phyloP scores from a whole-genome alignment of 2,329 filamentous ascomycete genomes.

The Bipolaris oryzae region DNA sequence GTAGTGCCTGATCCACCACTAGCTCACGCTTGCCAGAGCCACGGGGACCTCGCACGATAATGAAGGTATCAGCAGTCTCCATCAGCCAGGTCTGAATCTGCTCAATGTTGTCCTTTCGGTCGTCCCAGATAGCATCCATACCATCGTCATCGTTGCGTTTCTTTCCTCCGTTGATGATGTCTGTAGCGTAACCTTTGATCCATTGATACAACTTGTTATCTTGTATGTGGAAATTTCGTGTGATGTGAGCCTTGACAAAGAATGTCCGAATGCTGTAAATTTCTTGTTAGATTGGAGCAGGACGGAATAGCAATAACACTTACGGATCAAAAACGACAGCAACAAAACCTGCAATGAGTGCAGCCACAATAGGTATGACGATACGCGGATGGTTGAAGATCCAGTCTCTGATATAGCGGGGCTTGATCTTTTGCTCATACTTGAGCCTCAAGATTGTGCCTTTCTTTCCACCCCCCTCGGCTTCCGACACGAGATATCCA shows the following conservation, averaged over 20 bases:
- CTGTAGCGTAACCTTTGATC: conserved; percentile 75
- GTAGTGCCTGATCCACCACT: conserved; percentile 81
- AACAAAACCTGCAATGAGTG: conserved; percentile 82
- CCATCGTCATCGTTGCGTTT: conserved; percentile 69
- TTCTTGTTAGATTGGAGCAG: conserved; percentile 2
- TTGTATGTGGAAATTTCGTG: conserved; percentile 73
- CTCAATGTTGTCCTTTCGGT: conserved; percentile 80
- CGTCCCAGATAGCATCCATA: conserved; percentile 84
- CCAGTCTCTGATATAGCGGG: conserved; percentile 86
- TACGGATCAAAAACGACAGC: conserved; percentile 80
- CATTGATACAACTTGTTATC: conserved; percentile 78
- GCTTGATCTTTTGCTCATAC: conserved; percentile 79
- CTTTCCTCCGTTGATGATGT: conserved; percentile 65
- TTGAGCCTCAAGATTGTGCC: conserved; percentile 81
- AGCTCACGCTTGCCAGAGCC: conserved; percentile 91
- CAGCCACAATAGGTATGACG: conserved; percentile 81
- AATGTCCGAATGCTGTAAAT: conserved; percentile 73
- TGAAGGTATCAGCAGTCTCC: conserved; percentile 88
- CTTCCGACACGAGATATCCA: conserved; percentile 73
- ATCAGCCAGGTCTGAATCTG: conserved; percentile 84
- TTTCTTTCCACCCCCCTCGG: conserved; percentile 72
- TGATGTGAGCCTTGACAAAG: conserved; percentile 88
- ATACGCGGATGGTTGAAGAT: conserved; percentile 83
- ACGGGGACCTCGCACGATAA: conserved; percentile 88
- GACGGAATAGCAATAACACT: conserved; percentile 16